Percentiles rank a stretch among this genome's conserved stretches.
Conservation (phyloP, 768 basidiomycete genomes). For the Cubamyces sp. region DNA sequence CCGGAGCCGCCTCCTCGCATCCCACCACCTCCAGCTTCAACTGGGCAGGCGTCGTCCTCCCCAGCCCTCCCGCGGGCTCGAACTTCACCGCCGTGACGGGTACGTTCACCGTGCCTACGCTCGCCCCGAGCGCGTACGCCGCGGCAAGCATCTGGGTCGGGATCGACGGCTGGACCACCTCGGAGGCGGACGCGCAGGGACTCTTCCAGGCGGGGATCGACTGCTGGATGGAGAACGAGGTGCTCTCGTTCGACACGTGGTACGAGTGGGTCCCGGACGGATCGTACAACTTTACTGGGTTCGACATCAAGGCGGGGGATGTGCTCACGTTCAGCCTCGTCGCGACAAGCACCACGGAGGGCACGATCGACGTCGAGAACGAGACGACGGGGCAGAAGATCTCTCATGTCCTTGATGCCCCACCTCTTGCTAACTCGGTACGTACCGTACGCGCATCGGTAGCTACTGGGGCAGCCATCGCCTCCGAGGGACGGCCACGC, state of each 20-base stretch:
- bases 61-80: not conserved
- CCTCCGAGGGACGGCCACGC: too few relatives aligned
- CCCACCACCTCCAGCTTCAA: not conserved
- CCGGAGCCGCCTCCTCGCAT: not conserved
- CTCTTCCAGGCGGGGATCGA: conserved; percentile 40
- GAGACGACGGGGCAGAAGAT: conserved; percentile 28
- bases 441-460: not conserved
- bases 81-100: conserved; percentile 30
- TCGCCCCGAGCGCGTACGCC: conserved; percentile 28
- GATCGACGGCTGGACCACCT: conserved; percentile 32
- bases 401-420: conserved; percentile 15
- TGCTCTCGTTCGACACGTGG: conserved; percentile 32
- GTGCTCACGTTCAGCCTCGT: conserved; percentile 31
- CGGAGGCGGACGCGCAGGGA: conserved; percentile 32
- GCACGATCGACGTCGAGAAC: conserved; percentile 27
- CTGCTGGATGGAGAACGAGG: conserved; percentile 29
- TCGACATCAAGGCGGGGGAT: not conserved
- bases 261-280: conserved; percentile 31
- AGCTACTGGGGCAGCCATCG: not conserved
- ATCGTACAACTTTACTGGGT: conserved; percentile 4
- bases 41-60: conserved; percentile 3
- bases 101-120: conserved; percentile 37
- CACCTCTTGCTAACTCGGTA: conserved; percentile 27
- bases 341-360: conserved; percentile 22
- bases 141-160: conserved; percentile 38